phyloP scores from a whole-genome alignment of 306 rosid species.

The Begonia masoniana region DNA sequence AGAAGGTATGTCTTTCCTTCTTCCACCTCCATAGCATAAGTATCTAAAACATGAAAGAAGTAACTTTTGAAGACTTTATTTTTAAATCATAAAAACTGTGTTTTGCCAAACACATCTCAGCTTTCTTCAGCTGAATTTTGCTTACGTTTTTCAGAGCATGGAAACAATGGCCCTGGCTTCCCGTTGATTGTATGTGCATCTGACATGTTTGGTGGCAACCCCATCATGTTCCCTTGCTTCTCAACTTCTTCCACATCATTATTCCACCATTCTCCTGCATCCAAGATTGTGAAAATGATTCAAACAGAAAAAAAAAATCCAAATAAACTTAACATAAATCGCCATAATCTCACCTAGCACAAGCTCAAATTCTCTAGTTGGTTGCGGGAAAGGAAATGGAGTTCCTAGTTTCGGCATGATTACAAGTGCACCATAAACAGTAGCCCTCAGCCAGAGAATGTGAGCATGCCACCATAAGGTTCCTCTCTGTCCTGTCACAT shows the following conservation, averaged over 20 bases:
- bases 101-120: neutral
- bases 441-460: conserved; percentile 74
- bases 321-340: neutral
- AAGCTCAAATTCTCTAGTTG: conserved; percentile 43
- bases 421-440: conserved; percentile 77
- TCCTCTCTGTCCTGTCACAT: conserved; percentile 77
- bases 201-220: conserved; percentile 72
- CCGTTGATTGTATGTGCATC: conserved; percentile 94
- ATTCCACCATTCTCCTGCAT: conserved; percentile 80
- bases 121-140: neutral
- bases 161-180: conserved; percentile 86
- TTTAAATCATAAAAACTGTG: neutral
- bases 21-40: conserved; percentile 67
- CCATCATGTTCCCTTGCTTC: conserved; percentile 53
- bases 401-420: conserved; percentile 65
- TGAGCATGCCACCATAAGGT: conserved; percentile 93
- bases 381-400: conserved; percentile 62
- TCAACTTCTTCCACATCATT: conserved; percentile 58
- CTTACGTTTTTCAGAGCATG: conserved; percentile 82
- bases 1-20: conserved; percentile 58
- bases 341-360: conserved; percentile 26
- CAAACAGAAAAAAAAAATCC: neutral
- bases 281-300: neutral
- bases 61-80: neutral
- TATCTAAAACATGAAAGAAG: conserved; percentile 29